Percentiles rank a stretch among this genome's conserved stretches.
phyloP scores from a whole-genome alignment of 164 flowering plant genomes.

The Berberis vulgaris region DNA sequence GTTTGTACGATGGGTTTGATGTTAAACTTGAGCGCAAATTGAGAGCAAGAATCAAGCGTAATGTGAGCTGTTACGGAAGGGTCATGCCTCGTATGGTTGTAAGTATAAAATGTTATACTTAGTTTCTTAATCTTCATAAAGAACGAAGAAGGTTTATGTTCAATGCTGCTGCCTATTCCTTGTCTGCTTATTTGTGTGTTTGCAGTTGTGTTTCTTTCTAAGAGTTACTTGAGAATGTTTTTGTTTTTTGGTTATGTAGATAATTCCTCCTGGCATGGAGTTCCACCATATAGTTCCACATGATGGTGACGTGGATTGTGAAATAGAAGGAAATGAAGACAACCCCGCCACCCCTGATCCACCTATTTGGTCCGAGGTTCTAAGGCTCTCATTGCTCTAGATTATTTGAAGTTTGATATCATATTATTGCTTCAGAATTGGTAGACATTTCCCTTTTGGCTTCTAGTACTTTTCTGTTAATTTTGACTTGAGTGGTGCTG shows the following conservation, averaged over 20 bases:
- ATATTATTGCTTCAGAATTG: neutral
- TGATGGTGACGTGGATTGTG: constrained; percentile 86
- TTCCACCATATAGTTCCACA: constrained; percentile 81
- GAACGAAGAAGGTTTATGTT: neutral
- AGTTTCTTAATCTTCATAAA: neutral
- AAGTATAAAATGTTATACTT: constrained; percentile 29
- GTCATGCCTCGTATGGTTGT: constrained; percentile 99
- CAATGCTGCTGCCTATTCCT: neutral
- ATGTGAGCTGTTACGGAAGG: constrained; percentile 91
- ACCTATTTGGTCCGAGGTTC: constrained; percentile 93
- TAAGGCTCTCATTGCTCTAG: constrained; percentile 1
- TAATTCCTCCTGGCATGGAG: constrained; percentile 99
- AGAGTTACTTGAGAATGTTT: neutral
- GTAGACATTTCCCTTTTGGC: neutral
- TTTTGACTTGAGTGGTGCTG: neutral
- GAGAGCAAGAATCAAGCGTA: constrained; percentile 88
- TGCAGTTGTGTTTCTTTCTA: neutral
- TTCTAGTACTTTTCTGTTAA: neutral
- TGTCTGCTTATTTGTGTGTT: neutral
- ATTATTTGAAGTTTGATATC: too few relatives aligned
- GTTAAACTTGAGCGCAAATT: constrained; percentile 78
- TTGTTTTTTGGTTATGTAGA: constrained; percentile 27
- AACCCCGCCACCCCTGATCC: constrained; percentile 71
- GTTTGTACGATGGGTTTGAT: constrained; percentile 95
- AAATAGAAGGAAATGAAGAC: constrained; percentile 70